These are phyloP conservation scores for Xylariomycetidae sp. DNA, from an alignment of 2,329 filamentous ascomycete genomes.

Conservation along the genomic window DNA sequence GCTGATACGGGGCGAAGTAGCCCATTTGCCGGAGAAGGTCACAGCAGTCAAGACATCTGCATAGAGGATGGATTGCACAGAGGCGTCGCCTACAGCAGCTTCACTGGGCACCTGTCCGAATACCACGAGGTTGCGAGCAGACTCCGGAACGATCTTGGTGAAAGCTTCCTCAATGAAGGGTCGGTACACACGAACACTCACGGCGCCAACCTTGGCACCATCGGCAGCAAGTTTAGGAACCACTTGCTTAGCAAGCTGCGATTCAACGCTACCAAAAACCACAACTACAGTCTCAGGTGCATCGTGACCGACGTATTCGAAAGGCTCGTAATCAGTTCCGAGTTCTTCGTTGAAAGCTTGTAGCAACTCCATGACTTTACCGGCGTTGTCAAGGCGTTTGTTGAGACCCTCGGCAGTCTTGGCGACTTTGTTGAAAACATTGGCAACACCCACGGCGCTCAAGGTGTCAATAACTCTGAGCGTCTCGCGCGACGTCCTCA, in stretches of 20 bases:
- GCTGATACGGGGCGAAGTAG: slow-evolving; percentile 58
- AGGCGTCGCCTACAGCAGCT: slow-evolving; percentile 66
- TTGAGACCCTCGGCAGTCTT: slow-evolving; percentile 55
- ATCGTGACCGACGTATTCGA: slow-evolving; percentile 87
- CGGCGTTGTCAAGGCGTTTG: slow-evolving; percentile 67
- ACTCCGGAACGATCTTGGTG: slow-evolving; percentile 72
- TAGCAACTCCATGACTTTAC: slow-evolving; percentile 65
- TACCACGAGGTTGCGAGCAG: slow-evolving; percentile 72
- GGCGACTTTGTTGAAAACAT: slow-evolving; percentile 62
- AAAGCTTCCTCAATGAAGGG: slow-evolving; percentile 96
- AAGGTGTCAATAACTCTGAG: slow-evolving; percentile 78
- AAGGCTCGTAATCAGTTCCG: slow-evolving; percentile 86
- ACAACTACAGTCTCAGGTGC: slow-evolving; percentile 79
- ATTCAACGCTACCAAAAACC: slow-evolving; percentile 87
- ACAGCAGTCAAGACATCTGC: slow-evolving; percentile 85
- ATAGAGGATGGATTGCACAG: slow-evolving; percentile 80
- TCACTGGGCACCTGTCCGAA: slow-evolving; percentile 82
- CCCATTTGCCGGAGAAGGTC: slow-evolving; percentile 68
- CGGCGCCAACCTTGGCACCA: slow-evolving; percentile 75
- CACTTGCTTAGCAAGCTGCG: slow-evolving; percentile 79
- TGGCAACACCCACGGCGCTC: slow-evolving; percentile 64
- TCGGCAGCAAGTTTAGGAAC: slow-evolving; percentile 66
- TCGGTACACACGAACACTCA: slow-evolving; percentile 90
- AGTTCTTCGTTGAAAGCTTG: slow-evolving; percentile 82
- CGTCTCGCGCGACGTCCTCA: slow-evolving; percentile 77